Conservation (phyloP, 352 stramenopile genomes). For the Phytophthora cactorum region DNA sequence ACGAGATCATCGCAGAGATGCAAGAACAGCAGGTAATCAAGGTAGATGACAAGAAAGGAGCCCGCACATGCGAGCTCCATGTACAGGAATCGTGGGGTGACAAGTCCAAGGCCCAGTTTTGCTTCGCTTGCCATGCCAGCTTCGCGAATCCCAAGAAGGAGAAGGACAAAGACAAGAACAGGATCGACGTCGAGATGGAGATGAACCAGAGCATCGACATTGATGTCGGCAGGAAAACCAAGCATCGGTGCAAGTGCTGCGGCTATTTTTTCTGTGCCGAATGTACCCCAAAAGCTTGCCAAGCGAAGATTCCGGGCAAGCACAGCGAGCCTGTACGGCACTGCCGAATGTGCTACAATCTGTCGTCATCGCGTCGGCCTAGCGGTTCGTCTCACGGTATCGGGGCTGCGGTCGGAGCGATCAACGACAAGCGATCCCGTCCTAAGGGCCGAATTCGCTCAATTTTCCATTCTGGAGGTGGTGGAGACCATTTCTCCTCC, state of each 20-base stretch:
- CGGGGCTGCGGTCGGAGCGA: slow-evolving; percentile 32
- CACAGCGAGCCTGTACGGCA: slow-evolving; percentile 71
- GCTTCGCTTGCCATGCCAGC: slow-evolving; percentile 76
- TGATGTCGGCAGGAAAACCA: slow-evolving; percentile 37
- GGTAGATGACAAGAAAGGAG: slow-evolving; percentile 55
- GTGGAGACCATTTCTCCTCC: slow-evolving; percentile 22
- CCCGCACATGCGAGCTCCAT: slow-evolving; percentile 63
- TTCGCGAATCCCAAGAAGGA: slow-evolving; percentile 58
- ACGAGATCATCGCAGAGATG: slow-evolving; percentile 89
- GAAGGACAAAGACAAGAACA: slow-evolving; percentile 29
- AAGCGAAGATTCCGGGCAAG: slow-evolving; percentile 68
- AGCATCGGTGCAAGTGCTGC: slow-evolving; percentile 84
- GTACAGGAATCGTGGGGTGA: slow-evolving; percentile 85
- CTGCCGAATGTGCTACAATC: slow-evolving; percentile 79
- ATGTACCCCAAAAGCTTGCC: slow-evolving; percentile 81
- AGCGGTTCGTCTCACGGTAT: slow-evolving; percentile 58
- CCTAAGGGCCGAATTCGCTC: slow-evolving; percentile 63
- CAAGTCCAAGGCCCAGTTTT: slow-evolving; percentile 71
- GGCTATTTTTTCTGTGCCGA: slow-evolving; percentile 82
- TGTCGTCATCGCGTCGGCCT: slow-evolving; percentile 67
- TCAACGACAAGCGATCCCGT: slow-evolving; percentile 35
- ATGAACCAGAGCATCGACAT: slow-evolving; percentile 7
- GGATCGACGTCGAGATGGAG: slow-evolving; percentile 13
- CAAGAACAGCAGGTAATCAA: slow-evolving; percentile 77
- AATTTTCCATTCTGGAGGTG: slow-evolving; percentile 57